Evolutionary conservation across 305 asterid species (phyloP), one percentile per base, ranked within the genome.

Genomic region (Fraxinus paxiana): DNA sequence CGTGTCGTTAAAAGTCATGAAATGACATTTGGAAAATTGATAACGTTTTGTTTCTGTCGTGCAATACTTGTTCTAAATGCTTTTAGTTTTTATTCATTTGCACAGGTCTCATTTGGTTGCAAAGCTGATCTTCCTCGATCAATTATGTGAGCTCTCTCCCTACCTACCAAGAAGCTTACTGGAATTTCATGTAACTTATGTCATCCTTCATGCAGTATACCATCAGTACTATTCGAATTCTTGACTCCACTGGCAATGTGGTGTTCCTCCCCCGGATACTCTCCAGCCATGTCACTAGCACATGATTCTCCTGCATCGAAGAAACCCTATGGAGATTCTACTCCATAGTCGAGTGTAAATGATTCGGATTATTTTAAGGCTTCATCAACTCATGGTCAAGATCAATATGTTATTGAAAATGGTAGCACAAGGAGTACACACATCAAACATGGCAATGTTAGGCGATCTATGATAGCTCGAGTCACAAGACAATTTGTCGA

Each of bases 91-190:
- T 46, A 54, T 22, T 79, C 51, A 78, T 86, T 79, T 72, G 48
- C 28, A 22, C 86, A 94, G 98, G 83, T 93, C 97, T 83, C 91
- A 88, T 84, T 91, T 96, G 6, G 92, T 90, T 10, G 96, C 97
- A 26, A 94, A 96, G 92, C 92, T 96, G 83, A 94, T 96, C 79
- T 96, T 96, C 81, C 94, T 94, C 48, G 98, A 96, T 81, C 98
- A 94, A 85, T 80, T 96, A 63, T 93, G 98, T 56, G 98, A 93
- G 77, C 84, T 96, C 79, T 94, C 98, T 2, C 94, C 97, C 15
- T 92, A 88, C 84, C 82, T 96, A 31, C 95, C 99, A 9, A 87
- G 98, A 87, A 96, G 98, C 91, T 61, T 92, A 13, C 85, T 96
- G 88, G 99, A 96, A 82, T 84, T 93, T 6, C 93, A 92, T 31